A percentile compares a stretch with the other conserved stretches of the same genome.
Evolutionary conservation across 164 flowering plant species (phyloP).

Genomic region (Tetracentron sinense): DNA sequence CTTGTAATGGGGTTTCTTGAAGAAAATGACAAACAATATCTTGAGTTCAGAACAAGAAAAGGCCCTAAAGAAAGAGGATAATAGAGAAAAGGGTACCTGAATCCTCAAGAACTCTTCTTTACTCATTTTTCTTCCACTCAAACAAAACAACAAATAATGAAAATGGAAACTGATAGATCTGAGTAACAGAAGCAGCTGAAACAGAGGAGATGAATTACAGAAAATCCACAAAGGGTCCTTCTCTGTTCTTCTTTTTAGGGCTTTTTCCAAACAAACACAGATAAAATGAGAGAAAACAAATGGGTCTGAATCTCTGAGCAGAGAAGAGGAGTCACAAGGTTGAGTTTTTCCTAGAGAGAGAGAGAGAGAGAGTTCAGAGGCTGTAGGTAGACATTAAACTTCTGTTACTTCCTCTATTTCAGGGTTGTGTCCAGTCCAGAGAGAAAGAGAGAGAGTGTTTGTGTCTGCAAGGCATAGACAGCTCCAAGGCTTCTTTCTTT

Average conservation of each 20-base stretch:
- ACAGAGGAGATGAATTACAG: not conserved
- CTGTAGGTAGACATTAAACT: constrained; percentile 13
- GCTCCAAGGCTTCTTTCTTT: not conserved
- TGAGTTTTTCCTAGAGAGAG: not conserved
- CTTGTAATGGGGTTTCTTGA: too few species aligned
- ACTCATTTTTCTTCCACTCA: constrained; percentile 47
- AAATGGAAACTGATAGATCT: not conserved
- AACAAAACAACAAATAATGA: not conserved
- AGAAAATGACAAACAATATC: constrained; percentile 1
- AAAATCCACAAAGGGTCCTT: not conserved
- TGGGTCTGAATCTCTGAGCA: not conserved
- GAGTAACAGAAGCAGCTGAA: not conserved
- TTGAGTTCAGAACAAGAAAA: constrained; percentile 22
- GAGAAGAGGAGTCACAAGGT: not conserved
- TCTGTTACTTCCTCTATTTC: constrained; percentile 16
- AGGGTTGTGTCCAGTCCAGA: constrained; percentile 15
- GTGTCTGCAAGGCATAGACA: not conserved
- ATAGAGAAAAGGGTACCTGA: constrained; percentile 60
- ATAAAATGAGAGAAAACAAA: constrained; percentile 5
- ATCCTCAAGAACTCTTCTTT: constrained; percentile 82
- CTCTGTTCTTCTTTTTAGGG: not conserved
- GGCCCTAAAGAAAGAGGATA: not conserved
- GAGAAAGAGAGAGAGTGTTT: not conserved
- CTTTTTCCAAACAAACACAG: constrained; percentile 6
- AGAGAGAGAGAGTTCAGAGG: constrained; percentile 8